These are phyloP conservation scores for Trichophyton rubrum DNA, from an alignment of 2,329 filamentous ascomycete genomes.

Conservation along the genomic window DNA sequence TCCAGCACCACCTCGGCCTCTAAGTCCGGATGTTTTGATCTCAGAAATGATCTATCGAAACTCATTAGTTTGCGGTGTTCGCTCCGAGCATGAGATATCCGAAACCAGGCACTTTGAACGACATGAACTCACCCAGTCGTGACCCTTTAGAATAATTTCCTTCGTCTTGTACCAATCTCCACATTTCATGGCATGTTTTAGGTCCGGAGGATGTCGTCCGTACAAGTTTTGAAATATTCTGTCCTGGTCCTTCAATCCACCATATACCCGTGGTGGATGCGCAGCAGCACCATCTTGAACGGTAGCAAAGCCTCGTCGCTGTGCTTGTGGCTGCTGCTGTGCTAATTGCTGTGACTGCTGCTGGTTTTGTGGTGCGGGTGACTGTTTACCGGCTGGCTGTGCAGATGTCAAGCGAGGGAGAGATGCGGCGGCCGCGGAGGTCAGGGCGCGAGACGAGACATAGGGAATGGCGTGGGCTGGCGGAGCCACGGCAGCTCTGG, in stretches of 20 bases:
- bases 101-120: background rate
- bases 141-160: constrained; percentile 91
- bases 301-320: constrained; percentile 63
- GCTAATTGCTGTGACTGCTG: constrained; percentile 22
- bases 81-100: constrained; percentile 6
- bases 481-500: constrained; percentile 33
- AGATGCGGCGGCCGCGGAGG: constrained; percentile 21
- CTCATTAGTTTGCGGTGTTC: constrained; percentile 4
- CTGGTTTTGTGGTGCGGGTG: constrained; percentile 14
- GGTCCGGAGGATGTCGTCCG: constrained; percentile 76
- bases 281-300: constrained; percentile 55
- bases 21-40: constrained; percentile 89
- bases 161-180: constrained; percentile 99
- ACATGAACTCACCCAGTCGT: constrained; percentile 60
- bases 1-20: constrained; percentile 91
- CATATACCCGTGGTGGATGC: constrained; percentile 57
- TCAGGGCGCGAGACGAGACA: constrained; percentile 31
- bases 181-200: constrained; percentile 93
- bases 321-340: constrained; percentile 16
- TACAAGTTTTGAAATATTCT: constrained; percentile 99
- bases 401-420: constrained; percentile 19
- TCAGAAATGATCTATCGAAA: constrained; percentile 73
- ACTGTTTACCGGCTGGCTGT: constrained; percentile 11
- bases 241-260: constrained; percentile 89
- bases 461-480: constrained; percentile 30